Evolutionary conservation across 2,329 filamentous ascomycete species (phyloP), one percentile per base, ranked within the genome.

Genomic region (Talaromyces sp.): DNA sequence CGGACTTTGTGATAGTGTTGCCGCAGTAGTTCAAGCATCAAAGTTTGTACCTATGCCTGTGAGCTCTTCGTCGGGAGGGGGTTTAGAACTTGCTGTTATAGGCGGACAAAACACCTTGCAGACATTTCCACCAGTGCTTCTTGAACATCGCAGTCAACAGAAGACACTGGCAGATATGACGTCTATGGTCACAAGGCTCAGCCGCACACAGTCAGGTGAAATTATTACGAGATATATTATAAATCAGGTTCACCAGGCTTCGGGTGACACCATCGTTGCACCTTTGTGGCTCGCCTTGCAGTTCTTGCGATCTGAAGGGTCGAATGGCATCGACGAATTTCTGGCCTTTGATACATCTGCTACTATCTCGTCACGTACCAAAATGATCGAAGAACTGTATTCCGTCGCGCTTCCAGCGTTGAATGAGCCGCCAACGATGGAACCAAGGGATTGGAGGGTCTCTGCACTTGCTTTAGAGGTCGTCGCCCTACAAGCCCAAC

Each of bases 401-500:
- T 75, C 73, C 15, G 62, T 73, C 17, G 72, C 73, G n/a, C 61
- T 79, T 22, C 70, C 72, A 6, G 69, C 72, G 19, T 61, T 78
- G 39, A 73, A 73, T 25, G 72, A 77, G 11, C 56, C 69, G 2
- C 66, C 73, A 41, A 68, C 70, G 2, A 69, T 75, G 3, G 70
- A 74, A 3, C 64, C 70, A 4, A 64, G 64, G 15, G 87, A 94
- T 66, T 91, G 89, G 88, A 84, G 87, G 33, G 72, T 91, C 19
- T 83, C 88, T 69, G 89, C 90, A 1, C 80, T 97, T 35, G 88
- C 92, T 0, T 75, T 99, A 1, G 93, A 97, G 70, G 83, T 88
- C 1, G 79, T 92, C 6, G 87, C 91, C 0, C 83, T 93, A 57
- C 87, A 91, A 61, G 89, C 93, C 2, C 79, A 82, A 25, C 83